Evolutionary conservation across 2,329 filamentous ascomycete genomes (phyloP), one percentile per base, ranked within the genome.

Genomic region (Scedosporium dehoogii): DNA sequence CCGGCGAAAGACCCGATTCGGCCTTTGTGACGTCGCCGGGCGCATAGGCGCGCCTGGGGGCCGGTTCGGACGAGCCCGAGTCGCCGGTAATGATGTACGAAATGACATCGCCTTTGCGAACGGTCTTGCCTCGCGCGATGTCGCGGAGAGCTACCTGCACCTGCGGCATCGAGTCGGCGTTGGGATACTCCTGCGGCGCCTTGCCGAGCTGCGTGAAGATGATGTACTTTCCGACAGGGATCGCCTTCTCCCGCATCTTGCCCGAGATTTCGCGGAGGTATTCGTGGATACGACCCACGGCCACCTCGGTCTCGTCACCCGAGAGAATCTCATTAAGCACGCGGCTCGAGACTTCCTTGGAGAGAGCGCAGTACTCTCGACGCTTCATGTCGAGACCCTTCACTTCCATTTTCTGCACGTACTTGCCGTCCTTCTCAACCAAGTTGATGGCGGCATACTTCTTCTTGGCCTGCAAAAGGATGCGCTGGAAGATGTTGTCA

Each of bases 131-230:
- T 64, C 90, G 87, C 16, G 90, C 88, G 64, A 96, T 84, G 66
- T 96, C 91, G 48, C 92, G 88, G 23, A 97, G 82, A 6, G 94
- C 94, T 6, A 99, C 94, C 73, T 99, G 94, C 1, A 96, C 93
- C 63, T 96, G 93, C 3, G 94, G 94, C 94, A 99, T 97, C 48
- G 87, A 90, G 72, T 93, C 91, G 61, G 88, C 90, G 71, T 97
- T 96, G 61, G 93, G 93, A 70, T 99, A 99, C 66, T 97, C 92
- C 66, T 88, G 88, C 2, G 94, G 94, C 41, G 88, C 85, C 73
- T 99, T 99, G 68, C 94, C 94, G 63, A 99, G 89, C 80, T 97
- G 96, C 6, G 93, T 97, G 75, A 91, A 96, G 73, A 99, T 99
- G 69, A 92, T 96, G 77, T 97, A 99, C 78, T 97, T 97, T 68